Percentiles rank a stretch among this genome's conserved stretches.
Conservation (phyloP, 345 rosid species). For the Sisymbrium irio region DNA sequence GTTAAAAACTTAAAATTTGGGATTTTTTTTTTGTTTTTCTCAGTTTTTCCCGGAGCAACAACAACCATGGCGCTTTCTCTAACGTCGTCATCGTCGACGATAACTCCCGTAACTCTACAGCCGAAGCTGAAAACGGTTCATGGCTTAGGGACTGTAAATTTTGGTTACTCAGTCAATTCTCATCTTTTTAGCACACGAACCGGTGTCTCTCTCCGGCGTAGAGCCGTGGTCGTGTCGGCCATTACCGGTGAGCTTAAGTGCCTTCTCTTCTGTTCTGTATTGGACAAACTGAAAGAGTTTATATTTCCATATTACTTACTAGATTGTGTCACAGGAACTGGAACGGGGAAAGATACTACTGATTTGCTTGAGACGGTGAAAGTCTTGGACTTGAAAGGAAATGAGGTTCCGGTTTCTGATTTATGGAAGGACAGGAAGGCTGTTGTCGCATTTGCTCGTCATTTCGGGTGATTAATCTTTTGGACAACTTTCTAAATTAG, state of each 20-base stretch:
- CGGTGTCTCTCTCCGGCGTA: slow-evolving; percentile 32
- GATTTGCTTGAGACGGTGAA: slow-evolving; percentile 53
- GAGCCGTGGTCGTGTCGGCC: slow-evolving; percentile 44
- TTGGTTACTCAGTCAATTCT: not conserved
- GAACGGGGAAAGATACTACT: slow-evolving; percentile 35
- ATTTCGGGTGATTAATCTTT: slow-evolving; percentile 59
- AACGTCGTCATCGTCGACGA: slow-evolving; percentile 31
- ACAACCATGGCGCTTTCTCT: slow-evolving; percentile 48
- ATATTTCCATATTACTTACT: not conserved
- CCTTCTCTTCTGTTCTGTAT: not conserved
- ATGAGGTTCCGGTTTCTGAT: slow-evolving; percentile 65
- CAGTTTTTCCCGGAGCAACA: not conserved
- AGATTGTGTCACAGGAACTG: slow-evolving; percentile 11
- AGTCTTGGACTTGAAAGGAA: slow-evolving; percentile 66
- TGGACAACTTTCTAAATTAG: not conserved
- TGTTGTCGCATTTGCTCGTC: slow-evolving; percentile 89
- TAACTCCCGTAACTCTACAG: slow-evolving; percentile 24
- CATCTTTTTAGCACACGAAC: not conserved
- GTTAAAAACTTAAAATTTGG: not conserved
- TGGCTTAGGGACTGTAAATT: not conserved
- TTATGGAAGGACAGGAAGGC: slow-evolving; percentile 84
- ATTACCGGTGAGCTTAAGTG: slow-evolving; percentile 42
- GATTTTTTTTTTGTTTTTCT: not conserved
- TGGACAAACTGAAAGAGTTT: not conserved
- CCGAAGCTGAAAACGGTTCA: slow-evolving; percentile 5